These are phyloP conservation scores for Pythium monospermum DNA, from an alignment of 352 stramenopile species.

Conservation along the genomic window DNA sequence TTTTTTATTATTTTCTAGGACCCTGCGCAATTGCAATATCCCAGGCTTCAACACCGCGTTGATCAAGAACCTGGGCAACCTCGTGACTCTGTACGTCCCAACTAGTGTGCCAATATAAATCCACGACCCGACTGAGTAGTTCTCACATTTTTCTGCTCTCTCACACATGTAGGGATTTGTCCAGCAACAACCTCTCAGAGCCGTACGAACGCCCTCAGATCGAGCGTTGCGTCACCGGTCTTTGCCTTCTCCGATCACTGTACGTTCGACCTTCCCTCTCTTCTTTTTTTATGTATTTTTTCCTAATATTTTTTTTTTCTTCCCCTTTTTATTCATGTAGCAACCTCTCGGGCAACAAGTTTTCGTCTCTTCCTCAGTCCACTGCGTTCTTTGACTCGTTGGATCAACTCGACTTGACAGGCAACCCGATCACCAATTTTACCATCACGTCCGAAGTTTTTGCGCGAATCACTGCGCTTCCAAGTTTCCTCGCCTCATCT, in stretches of 20 bases:
- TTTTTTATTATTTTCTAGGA: neutral
- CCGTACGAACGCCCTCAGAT: constrained; percentile 11
- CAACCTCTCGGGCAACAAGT: constrained; percentile 4
- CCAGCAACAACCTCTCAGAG: constrained; percentile 1
- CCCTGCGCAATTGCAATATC: constrained; percentile 5
- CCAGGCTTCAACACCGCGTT: constrained; percentile 5
- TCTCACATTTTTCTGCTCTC: neutral
- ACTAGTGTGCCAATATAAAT: neutral
- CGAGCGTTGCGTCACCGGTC: neutral
- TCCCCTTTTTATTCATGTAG: too few relatives aligned
- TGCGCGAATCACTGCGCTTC: constrained; percentile 3
- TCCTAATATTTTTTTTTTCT: too few relatives aligned
- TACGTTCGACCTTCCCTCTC: neutral
- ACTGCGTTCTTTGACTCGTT: neutral
- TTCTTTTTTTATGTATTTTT: too few relatives aligned
- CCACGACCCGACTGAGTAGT: neutral
- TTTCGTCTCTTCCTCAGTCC: neutral
- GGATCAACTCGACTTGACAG: neutral
- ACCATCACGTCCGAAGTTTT: constrained; percentile 14
- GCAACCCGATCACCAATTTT: constrained; percentile 16
- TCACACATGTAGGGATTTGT: constrained; percentile 2
- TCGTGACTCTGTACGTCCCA: constrained; percentile 3
- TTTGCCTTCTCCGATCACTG: constrained; percentile 11
- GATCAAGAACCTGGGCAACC: constrained; percentile 4
- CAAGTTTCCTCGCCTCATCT: constrained; percentile 2